Evolutionary conservation across 805 yeast species (phyloP).

Genomic region (Maudiozyma saulgeensis): DNA sequence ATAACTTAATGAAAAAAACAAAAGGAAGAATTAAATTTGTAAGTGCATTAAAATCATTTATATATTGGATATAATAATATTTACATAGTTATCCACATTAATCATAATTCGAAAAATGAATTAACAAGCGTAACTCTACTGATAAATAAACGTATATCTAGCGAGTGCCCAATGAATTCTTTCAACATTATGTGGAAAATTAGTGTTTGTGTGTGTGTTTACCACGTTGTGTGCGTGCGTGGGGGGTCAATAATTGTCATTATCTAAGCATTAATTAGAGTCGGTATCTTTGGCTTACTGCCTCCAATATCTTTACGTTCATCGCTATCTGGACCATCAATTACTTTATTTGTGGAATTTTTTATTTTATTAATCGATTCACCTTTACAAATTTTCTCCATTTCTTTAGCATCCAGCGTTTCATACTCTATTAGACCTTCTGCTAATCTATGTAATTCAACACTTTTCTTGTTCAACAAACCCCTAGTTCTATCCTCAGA

Average conservation of each 20-base stretch:
- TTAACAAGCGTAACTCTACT: background rate
- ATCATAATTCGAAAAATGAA: background rate
- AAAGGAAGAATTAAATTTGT: background rate
- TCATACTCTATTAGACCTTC: slow-evolving; percentile 92
- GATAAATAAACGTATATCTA: background rate
- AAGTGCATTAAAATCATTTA: background rate
- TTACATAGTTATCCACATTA: slow-evolving; percentile 6
- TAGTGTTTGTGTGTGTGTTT: background rate
- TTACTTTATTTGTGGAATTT: slow-evolving; percentile 65
- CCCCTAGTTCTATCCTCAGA: slow-evolving; percentile 75
- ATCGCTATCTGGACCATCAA: slow-evolving; percentile 43
- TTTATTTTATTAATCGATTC: slow-evolving; percentile 62
- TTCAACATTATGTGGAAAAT: too few relatives aligned
- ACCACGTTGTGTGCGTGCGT: background rate
- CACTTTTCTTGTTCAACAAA: slow-evolving; percentile 48
- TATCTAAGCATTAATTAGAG: slow-evolving; percentile 22
- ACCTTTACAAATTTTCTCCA: slow-evolving; percentile 77
- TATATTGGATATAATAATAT: background rate
- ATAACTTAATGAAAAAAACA: background rate
- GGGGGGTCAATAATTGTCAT: background rate
- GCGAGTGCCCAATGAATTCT: too few relatives aligned
- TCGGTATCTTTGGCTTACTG: slow-evolving; percentile 25
- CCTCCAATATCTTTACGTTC: slow-evolving; percentile 34
- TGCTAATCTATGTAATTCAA: slow-evolving; percentile 79
- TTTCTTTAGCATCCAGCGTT: slow-evolving; percentile 84